Percentiles rank a stretch among this genome's conserved stretches.
phyloP scores from a whole-genome alignment of 192 early-diverging fungal species.

The Linderina pennispora region DNA sequence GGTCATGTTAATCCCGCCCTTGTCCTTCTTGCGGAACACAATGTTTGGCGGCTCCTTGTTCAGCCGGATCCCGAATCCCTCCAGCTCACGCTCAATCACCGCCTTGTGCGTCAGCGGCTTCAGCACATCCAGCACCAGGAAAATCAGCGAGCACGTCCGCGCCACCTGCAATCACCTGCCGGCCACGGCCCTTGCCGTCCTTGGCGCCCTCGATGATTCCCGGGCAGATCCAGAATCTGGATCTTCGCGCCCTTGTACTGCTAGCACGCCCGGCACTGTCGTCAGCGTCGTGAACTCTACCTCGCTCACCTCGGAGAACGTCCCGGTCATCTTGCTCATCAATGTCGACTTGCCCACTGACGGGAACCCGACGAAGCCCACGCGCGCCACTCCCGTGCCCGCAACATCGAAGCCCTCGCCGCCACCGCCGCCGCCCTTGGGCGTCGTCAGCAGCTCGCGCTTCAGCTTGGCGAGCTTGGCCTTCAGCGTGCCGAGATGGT shows the following conservation, averaged over 20 bases:
- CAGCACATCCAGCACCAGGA: slow-evolving; percentile 93
- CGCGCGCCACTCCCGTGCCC: slow-evolving; percentile 97
- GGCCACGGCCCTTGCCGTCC: slow-evolving; percentile 98
- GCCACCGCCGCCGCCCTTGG: slow-evolving; percentile 75
- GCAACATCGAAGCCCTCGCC: slow-evolving; percentile 97
- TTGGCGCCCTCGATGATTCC: slow-evolving; percentile 98
- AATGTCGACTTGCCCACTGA: slow-evolving; percentile 98
- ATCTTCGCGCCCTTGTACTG: slow-evolving; percentile 98
- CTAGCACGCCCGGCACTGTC: slow-evolving; percentile 91
- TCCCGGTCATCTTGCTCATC: slow-evolving; percentile 96
- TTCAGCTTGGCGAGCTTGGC: slow-evolving; percentile 97
- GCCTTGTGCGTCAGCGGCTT: slow-evolving; percentile 94
- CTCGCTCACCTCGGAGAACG: slow-evolving; percentile 91
- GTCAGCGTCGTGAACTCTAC: slow-evolving; percentile 99
- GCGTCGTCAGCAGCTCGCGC: slow-evolving; percentile 88
- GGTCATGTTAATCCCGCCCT: slow-evolving; percentile 94
- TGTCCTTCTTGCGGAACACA: slow-evolving; percentile 95
- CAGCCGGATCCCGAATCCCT: slow-evolving; percentile 94
- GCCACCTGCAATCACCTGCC: slow-evolving; percentile 95
- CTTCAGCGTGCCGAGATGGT: slow-evolving; percentile 89
- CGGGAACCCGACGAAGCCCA: slow-evolving; percentile 95
- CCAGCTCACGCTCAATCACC: slow-evolving; percentile 94
- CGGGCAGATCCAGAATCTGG: slow-evolving; percentile 97
- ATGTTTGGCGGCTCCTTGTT: slow-evolving; percentile 97
- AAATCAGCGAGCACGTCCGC: slow-evolving; percentile 95